Percentiles rank a stretch among this genome's conserved stretches.
Evolutionary conservation across 345 rosid species (phyloP).

Genomic region (Linum usitatissimum): DNA sequence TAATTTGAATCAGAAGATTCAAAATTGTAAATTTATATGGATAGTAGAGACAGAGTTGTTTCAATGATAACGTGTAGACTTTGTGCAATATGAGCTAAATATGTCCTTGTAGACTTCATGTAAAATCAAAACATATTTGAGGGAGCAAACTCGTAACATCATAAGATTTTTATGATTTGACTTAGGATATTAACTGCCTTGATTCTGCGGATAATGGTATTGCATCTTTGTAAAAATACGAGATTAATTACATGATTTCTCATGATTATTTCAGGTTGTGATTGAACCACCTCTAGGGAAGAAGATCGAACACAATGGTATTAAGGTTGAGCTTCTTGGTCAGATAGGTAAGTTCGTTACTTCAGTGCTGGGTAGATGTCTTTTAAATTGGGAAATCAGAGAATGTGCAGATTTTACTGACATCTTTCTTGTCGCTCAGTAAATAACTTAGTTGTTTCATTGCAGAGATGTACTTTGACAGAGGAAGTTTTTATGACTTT

Average conservation of each 20-base stretch:
- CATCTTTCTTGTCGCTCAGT: not conserved
- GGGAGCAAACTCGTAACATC: too few relatives aligned
- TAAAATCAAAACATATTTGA: too few relatives aligned
- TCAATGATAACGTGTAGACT: too few relatives aligned
- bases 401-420: not conserved
- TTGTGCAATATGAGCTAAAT: too few relatives aligned
- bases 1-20: too few relatives aligned
- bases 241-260: not conserved
- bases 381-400: not conserved
- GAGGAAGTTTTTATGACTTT: conserved; percentile 90
- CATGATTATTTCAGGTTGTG: conserved; percentile 34
- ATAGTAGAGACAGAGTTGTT: too few relatives aligned
- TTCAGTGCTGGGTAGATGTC: not conserved
- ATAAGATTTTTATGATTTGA: too few relatives aligned
- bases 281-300: conserved; percentile 88
- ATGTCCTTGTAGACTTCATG: too few relatives aligned
- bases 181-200: not conserved
- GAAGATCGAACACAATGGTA: conserved; percentile 90
- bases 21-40: too few relatives aligned
- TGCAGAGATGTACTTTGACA: conserved; percentile 91
- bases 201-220: conserved; percentile 1
- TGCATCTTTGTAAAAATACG: not conserved
- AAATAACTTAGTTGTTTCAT: conserved; percentile 2
- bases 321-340: conserved; percentile 93
- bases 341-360: conserved; percentile 47